These are phyloP conservation scores for Darksidea phi DNA, from an alignment of 495 filamentous ascomycete genomes.

Conservation along the genomic window DNA sequence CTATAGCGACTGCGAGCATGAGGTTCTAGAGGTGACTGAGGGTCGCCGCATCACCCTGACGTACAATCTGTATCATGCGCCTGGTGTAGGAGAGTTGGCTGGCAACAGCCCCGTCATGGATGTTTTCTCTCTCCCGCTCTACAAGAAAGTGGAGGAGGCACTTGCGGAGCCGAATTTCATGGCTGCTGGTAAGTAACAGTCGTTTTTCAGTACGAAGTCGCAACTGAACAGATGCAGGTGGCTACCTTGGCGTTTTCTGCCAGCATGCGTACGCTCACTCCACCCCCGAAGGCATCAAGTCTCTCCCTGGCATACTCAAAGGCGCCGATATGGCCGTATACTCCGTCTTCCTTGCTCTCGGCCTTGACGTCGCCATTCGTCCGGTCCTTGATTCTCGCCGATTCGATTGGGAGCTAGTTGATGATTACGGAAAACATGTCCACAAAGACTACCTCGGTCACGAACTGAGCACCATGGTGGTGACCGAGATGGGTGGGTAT, in stretches of 20 bases:
- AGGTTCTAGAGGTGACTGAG: slow-evolving; percentile 53
- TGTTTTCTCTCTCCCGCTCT: slow-evolving; percentile 3
- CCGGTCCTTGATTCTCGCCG: too few relatives aligned
- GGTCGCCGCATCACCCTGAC: slow-evolving; percentile 59
- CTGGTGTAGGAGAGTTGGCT: slow-evolving; percentile 24
- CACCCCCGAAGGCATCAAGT: background rate
- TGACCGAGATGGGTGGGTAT: background rate
- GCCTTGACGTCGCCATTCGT: slow-evolving; percentile 7
- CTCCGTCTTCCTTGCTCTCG: slow-evolving; percentile 15
- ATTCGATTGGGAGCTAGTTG: too few relatives aligned
- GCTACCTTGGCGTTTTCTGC: slow-evolving; percentile 22
- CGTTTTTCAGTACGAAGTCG: background rate
- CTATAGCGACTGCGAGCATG: slow-evolving; percentile 62
- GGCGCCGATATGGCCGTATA: slow-evolving; percentile 28
- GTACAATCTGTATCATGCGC: slow-evolving; percentile 55
- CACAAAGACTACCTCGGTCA: background rate
- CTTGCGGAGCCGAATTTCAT: slow-evolving; percentile 3
- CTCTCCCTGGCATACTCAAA: slow-evolving; percentile 16
- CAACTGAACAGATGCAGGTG: slow-evolving; percentile 4
- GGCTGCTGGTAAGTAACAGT: slow-evolving; percentile 3
- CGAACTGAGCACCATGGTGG: background rate
- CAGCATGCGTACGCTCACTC: slow-evolving; percentile 27
- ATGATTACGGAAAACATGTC: background rate
- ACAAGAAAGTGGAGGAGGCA: slow-evolving; percentile 9
- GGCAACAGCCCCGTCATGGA: slow-evolving; percentile 16